Evolutionary conservation across 352 stramenopile species (phyloP).

Genomic region (Peronospora destructor): DNA sequence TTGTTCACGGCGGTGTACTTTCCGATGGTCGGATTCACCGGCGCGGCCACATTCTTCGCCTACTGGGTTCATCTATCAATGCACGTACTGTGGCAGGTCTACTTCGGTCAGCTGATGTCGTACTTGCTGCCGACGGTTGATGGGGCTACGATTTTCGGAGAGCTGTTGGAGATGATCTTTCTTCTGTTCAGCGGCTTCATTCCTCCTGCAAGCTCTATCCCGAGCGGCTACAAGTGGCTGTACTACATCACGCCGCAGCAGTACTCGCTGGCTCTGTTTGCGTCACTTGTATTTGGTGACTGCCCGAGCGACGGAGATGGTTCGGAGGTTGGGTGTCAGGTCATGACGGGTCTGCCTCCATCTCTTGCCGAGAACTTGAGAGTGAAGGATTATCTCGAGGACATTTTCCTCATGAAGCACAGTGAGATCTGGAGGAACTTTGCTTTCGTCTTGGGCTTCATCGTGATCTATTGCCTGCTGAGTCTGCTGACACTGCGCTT

Average conservation of each 20-base stretch:
- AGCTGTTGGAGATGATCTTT: conserved; percentile 43
- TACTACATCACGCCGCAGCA: not conserved
- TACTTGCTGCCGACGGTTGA: conserved; percentile 39
- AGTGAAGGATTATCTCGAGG: conserved; percentile 23
- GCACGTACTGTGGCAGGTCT: conserved; percentile 44
- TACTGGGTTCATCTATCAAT: conserved; percentile 50
- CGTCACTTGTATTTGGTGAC: conserved; percentile 1
- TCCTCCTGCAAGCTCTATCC: conserved; percentile 21
- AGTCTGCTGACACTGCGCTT: not conserved
- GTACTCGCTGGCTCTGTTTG: too few relatives aligned
- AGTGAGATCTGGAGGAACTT: conserved; percentile 4
- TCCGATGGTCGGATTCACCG: conserved; percentile 47
- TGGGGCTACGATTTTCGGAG: conserved; percentile 29
- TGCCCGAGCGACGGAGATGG: conserved; percentile 4
- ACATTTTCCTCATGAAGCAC: conserved; percentile 27
- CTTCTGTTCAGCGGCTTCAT: conserved; percentile 53
- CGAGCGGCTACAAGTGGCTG: not conserved
- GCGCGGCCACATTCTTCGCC: conserved; percentile 34
- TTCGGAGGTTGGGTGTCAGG: conserved; percentile 18
- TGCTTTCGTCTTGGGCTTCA: conserved; percentile 9
- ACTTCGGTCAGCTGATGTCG: conserved; percentile 41
- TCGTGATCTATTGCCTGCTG: conserved; percentile 20
- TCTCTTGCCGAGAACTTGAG: conserved; percentile 14
- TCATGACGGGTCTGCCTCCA: conserved; percentile 21
- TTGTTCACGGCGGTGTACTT: conserved; percentile 36